Base-by-base conservation (phyloP, 257 asterid species). In the Solanum chilense region DNA sequence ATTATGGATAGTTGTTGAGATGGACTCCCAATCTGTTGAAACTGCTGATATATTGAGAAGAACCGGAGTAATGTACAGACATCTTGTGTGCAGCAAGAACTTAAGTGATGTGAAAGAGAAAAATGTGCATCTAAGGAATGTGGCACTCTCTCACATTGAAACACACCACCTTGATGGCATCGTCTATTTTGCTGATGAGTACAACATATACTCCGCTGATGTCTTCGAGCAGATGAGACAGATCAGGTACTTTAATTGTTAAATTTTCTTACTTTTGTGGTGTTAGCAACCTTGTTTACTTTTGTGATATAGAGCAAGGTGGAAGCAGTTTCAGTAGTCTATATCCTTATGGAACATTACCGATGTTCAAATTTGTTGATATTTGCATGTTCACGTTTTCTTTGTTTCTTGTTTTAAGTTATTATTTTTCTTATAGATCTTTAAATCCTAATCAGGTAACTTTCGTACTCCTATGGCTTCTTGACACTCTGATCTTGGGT, bases 1-100 rank as follows among this genome's bases (percentile, higher is more conserved):
- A 83, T 64, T 95, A 90, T 95, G 98, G 98, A 91, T 95, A 52
- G 94, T 94, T 14, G 96, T 93, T 89, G 98, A 95, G 94, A 92
- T 94, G 97, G 87, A 87, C 47, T 85, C 91, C 76, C 96, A 93
- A 82, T 93, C 98, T n/a, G 82, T 74, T 75, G 91, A 92, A 90
- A 91, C 92, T 85, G 95, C 98, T 82, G 93, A 93, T 42, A 58
- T 93, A 9, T 89, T 95, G 93, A 95, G 97, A 90, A 92, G 90
- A 66, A 88, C 94, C 3, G 98, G 98, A 7, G 88, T 94, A 23
- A 90, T 92, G 94, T 93, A 92, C 90, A 89, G 98, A 83, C 98
- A 95, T 93, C 90, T 94, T 6, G 92, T 93, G 9, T 91, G 95
- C 92, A 87, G 86, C 78, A 88, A 92, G 87, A 92, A 89, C 78